A percentile compares a stretch with the other conserved stretches of the same genome.
These are phyloP conservation scores for Tilletia setariae DNA, from an alignment of 1,284 basidiomycete genomes.

Conservation along the genomic window DNA sequence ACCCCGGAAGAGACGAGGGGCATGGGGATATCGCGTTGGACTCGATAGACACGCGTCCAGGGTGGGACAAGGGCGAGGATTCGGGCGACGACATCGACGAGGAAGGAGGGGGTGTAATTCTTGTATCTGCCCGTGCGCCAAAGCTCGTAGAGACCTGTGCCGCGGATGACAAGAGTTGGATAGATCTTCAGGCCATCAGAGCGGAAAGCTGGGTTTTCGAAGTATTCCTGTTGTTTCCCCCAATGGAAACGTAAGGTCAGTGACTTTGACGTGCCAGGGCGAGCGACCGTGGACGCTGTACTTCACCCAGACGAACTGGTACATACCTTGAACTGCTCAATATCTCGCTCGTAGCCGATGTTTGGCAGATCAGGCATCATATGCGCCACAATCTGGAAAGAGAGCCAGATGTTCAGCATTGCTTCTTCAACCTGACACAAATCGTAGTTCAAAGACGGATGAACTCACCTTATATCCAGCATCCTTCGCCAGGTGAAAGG, in stretches of 20 bases:
- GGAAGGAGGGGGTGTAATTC: conserved; percentile 96
- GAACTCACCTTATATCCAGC: conserved; percentile 79
- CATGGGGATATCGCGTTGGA: conserved; percentile 57
- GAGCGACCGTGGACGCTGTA: no score
- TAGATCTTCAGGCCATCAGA: conserved; percentile 98
- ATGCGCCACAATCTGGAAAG: conserved; percentile 62
- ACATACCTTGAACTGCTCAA: conserved; percentile 91
- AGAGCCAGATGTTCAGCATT: background rate
- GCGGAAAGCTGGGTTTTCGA: conserved; percentile 96
- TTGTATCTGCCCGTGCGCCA: conserved; percentile 97
- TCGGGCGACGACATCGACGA: conserved; percentile 93
- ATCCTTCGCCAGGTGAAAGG: conserved; percentile 97
- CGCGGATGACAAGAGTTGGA: conserved; percentile 94
- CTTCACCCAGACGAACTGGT: background rate
- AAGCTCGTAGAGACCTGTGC: conserved; percentile 92
- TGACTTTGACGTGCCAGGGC: no score
- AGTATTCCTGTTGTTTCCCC: conserved; percentile 81
- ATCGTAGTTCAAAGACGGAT: no score
- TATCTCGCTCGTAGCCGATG: conserved; percentile 91
- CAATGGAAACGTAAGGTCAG: no score
- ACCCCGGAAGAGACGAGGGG: conserved; percentile 93
- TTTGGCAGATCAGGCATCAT: conserved; percentile 71
- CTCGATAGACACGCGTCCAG: conserved; percentile 97
- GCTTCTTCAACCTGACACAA: no score
- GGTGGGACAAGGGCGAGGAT: conserved; percentile 96